Conservation (phyloP, 2,329 filamentous ascomycete genomes). For the Fusarium incarnatum region DNA sequence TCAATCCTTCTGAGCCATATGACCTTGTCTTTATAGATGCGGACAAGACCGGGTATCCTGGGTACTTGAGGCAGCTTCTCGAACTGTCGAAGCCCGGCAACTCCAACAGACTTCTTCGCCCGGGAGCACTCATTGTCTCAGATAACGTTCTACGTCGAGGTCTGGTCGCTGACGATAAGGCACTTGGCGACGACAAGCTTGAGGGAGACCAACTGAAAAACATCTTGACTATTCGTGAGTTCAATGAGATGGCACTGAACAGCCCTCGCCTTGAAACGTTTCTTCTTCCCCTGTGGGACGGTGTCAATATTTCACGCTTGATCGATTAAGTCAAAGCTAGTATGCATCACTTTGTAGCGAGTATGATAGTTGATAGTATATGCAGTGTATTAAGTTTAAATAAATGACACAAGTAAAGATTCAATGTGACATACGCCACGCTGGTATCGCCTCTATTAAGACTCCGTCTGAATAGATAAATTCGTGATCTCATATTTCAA, state of each 20-base stretch:
- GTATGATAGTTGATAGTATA: background rate
- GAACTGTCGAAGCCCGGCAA: constrained; percentile 55
- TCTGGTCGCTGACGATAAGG: constrained; percentile 57
- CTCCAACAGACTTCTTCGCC: constrained; percentile 57
- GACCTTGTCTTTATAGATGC: constrained; percentile 67
- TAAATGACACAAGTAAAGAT: constrained; percentile 10
- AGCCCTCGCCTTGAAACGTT: constrained; percentile 55
- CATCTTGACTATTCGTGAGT: constrained; percentile 50
- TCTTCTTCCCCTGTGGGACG: constrained; percentile 58
- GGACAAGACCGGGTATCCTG: constrained; percentile 63
- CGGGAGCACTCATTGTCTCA: constrained; percentile 63
- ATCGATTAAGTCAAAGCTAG: constrained; percentile 48
- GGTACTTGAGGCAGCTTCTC: constrained; percentile 61
- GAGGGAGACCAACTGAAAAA: constrained; percentile 36
- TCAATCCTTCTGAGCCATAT: constrained; percentile 54
- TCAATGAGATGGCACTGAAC: constrained; percentile 50
- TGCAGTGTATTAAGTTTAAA: constrained; percentile 9
- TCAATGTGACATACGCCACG: background rate
- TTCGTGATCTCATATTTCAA: constrained; percentile 33
- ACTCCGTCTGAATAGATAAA: constrained; percentile 8
- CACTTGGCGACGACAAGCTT: constrained; percentile 26
- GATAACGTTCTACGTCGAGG: constrained; percentile 65
- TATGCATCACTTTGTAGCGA: background rate
- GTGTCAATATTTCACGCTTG: constrained; percentile 55
- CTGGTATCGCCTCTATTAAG: constrained; percentile 23